phyloP scores from a whole-genome alignment of 164 flowering plant genomes.

The Magnolia kwangsiensis region DNA sequence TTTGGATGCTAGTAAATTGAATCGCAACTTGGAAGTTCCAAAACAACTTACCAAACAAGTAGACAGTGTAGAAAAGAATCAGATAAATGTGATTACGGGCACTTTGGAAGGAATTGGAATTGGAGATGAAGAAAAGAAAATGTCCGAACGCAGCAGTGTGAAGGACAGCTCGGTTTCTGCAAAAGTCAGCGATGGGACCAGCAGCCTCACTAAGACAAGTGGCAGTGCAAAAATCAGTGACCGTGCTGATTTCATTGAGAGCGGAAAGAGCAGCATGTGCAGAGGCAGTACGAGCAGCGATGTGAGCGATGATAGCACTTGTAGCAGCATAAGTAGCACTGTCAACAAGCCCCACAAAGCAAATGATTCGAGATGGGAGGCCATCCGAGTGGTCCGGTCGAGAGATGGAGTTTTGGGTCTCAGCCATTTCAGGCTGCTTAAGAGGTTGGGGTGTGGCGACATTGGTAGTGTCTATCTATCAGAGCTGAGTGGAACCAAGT shows the following conservation, averaged over 20 bases:
- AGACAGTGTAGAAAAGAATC: background rate
- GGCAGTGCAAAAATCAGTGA: constrained; percentile 70
- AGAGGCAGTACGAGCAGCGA: constrained; percentile 83
- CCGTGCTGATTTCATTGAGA: constrained; percentile 57
- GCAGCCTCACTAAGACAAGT: constrained; percentile 60
- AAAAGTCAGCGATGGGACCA: constrained; percentile 64
- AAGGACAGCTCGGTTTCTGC: constrained; percentile 64
- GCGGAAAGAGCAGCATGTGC: constrained; percentile 83
- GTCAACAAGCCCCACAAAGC: constrained; percentile 82
- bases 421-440: constrained; percentile 74
- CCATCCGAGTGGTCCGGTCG: constrained; percentile 65
- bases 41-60: background rate
- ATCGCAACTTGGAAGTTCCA: background rate
- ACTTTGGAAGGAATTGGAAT: constrained; percentile 31
- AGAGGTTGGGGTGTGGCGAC: constrained; percentile 88
- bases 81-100: constrained; percentile 24
- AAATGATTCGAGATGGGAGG: constrained; percentile 89
- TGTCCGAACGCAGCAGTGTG: constrained; percentile 40
- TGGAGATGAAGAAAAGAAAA: constrained; percentile 54
- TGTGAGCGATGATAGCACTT: constrained; percentile 83
- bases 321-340: constrained; percentile 76
- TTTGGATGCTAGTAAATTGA: constrained; percentile 5
- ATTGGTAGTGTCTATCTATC: constrained; percentile 89
- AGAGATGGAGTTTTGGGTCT: constrained; percentile 70
- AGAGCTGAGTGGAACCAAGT: constrained; percentile 76